Evolutionary conservation across 1,139 yeast species (phyloP), one percentile per base, ranked within the genome.

Genomic region (Lodderomyces orthopsilosis): DNA sequence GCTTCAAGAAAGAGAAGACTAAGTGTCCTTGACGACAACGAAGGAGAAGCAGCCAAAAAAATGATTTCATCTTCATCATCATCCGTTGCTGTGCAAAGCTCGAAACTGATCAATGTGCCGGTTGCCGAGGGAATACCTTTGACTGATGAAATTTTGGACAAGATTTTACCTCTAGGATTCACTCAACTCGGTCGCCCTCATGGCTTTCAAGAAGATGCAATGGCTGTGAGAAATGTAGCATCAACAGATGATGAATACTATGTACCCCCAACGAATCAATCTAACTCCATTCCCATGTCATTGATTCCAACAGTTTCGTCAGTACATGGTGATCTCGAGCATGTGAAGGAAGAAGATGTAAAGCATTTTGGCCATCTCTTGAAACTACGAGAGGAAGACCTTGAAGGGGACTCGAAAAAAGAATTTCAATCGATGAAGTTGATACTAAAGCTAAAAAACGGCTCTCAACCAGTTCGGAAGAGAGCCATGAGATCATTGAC

Each of bases 381-480:
- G 6, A 66, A 68, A 12, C 58, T 68, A 2, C 60, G 63, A 14
- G 51, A 58, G 5, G 51, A 61, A 0, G 42, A 46, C 15, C 54
- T 81, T 27, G 59, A 80, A 1, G 48, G 66, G 1, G 81, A 77
- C 6, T 91, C 85, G 49, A 63, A 70, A 40, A 75, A 75, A 43
- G 91, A 85, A 51, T 62, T 81, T 10, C 75, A 75, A 45, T 80
- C 87, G 15, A 70, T 86, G 80, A 75, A 75, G 42, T 64, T 88
- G 17, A 63, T 91, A 19, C 63, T 90, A 23, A 79, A 77, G 51
- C 74, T 90, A 40, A 90, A 90, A 55, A 90, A 91, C 59, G 96
- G 97, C 2, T 66, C 81, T 2, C 85, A 86, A 4, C 63, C 71
- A 0, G 70, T 74, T 8, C 71, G 98, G 41, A 90, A 87, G 56